Conservation (phyloP, 441 rosid genomes). For the Populus hybrid region DNA sequence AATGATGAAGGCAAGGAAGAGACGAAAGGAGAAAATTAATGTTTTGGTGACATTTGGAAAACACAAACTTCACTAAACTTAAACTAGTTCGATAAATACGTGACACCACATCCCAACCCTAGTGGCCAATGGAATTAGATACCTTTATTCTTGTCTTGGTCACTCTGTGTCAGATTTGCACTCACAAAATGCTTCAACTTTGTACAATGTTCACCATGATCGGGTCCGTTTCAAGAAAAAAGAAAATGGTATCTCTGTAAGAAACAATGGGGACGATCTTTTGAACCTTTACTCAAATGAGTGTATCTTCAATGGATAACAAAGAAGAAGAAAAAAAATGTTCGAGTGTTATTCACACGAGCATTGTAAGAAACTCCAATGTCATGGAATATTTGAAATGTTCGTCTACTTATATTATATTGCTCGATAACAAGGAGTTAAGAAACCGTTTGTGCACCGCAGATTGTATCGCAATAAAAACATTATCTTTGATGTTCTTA, state of each 20-base stretch:
- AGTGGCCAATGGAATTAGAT: background rate
- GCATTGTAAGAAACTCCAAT: no score
- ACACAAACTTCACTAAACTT: background rate
- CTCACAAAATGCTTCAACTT: background rate
- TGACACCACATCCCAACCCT: background rate
- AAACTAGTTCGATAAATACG: background rate
- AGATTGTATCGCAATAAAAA: no score
- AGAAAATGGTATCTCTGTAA: background rate
- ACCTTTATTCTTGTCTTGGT: background rate
- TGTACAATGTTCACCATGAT: background rate
- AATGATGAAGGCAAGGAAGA: background rate
- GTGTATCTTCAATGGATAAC: no score
- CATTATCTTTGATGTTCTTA: no score
- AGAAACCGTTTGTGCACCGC: no score
- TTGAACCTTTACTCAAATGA: background rate
- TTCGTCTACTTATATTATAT: no score
- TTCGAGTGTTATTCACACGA: no score
- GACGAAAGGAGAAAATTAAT: conserved; percentile 4
- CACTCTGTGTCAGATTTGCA: no score
- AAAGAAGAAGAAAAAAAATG: no score
- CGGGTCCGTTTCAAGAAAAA: no score
- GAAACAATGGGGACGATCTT: background rate
- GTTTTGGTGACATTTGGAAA: conserved; percentile 2
- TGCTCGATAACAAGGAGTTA: no score
- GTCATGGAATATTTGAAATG: no score